These are phyloP conservation scores for Claviceps lovelessii DNA, from an alignment of 2,329 filamentous ascomycete species.

Conservation along the genomic window DNA sequence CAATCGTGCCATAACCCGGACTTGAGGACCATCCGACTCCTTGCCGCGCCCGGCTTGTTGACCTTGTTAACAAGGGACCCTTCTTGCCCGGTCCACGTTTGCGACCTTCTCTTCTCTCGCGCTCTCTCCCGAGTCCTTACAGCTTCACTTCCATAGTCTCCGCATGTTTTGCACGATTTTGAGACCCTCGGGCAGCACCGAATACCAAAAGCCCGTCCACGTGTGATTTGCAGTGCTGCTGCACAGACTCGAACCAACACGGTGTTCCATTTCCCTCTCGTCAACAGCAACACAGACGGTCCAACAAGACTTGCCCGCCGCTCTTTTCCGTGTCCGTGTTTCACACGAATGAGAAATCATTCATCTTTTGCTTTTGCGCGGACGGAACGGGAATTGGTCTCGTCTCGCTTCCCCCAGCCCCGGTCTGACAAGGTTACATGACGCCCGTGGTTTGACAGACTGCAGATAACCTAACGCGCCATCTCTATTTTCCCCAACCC, in stretches of 20 bases:
- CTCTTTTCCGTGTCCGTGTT: conserved; percentile 9
- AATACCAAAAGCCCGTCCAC: not conserved
- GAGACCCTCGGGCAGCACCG: not conserved
- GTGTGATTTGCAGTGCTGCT: not conserved
- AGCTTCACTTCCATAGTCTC: not conserved
- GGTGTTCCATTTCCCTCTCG: not conserved
- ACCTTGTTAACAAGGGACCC: too few relatives aligned
- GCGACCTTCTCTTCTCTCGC: not conserved
- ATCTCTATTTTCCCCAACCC: conserved; percentile 6
- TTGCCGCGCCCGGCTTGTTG: not conserved
- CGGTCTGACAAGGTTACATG: conserved; percentile 1
- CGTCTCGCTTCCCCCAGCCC: conserved; percentile 3
- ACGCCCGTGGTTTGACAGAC: conserved; percentile 1
- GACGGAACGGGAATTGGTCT: conserved; percentile 6
- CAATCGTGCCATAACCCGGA: not conserved
- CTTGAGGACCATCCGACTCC: not conserved
- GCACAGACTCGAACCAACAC: not conserved
- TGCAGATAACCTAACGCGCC: conserved; percentile 6
- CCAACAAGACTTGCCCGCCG: not conserved
- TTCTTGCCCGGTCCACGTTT: not conserved
- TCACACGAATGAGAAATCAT: conserved; percentile 10
- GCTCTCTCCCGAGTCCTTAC: not conserved
- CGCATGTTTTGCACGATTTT: not conserved
- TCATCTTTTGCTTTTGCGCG: conserved; percentile 10
- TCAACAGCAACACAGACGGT: conserved; percentile 4